Percentiles rank a stretch among this genome's conserved stretches.
Evolutionary conservation across 176 grass and related monocot genomes (phyloP).

Genomic region (Triticum aestivum): DNA sequence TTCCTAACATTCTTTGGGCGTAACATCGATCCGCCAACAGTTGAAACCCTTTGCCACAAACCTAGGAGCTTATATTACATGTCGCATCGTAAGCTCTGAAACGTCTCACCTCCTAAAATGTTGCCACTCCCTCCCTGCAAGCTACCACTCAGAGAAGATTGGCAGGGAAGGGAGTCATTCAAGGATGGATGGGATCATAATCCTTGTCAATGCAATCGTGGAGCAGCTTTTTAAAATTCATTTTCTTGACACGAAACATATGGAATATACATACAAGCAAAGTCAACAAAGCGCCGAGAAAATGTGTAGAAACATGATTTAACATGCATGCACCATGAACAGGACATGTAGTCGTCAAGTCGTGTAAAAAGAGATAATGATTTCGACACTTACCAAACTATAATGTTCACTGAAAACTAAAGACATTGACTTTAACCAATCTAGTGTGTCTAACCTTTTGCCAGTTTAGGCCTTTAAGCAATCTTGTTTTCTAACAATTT

Average conservation of each 20-base stretch:
- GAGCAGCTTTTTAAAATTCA: background rate
- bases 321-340: background rate
- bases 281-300: background rate
- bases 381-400: background rate
- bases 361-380: background rate
- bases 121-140: background rate
- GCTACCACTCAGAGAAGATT: background rate
- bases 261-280: background rate
- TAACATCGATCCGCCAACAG: background rate
- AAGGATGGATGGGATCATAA: background rate
- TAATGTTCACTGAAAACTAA: background rate
- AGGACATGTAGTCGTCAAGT: background rate
- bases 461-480: background rate
- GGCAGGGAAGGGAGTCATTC: background rate
- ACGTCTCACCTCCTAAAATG: background rate
- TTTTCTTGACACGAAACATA: background rate
- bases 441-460: background rate
- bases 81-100: background rate
- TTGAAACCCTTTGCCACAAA: background rate
- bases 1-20: background rate
- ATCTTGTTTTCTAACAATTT: background rate
- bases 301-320: background rate
- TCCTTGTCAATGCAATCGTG: background rate
- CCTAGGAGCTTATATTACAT: background rate
- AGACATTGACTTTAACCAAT: background rate